Evolutionary conservation across 352 stramenopile species (phyloP).

Genomic region (Phytophthora fragariaefolia): DNA sequence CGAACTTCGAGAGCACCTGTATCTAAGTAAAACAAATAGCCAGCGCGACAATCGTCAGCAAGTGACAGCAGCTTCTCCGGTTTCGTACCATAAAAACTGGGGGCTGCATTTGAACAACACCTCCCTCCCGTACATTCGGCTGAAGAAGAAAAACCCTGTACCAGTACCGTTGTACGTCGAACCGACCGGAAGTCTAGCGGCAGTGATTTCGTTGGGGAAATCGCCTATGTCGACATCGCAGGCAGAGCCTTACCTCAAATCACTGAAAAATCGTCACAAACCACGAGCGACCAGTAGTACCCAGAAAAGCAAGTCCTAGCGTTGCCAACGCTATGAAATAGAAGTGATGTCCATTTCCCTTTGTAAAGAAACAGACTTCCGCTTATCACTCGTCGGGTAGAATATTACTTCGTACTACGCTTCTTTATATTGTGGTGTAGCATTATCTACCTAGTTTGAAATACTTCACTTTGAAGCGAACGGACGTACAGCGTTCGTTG

Average conservation of each 20-base stretch:
- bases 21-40: conserved; percentile 22
- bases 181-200: conserved; percentile 24
- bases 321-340: not conserved
- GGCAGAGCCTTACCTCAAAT: conserved; percentile 72
- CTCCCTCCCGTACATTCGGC: conserved; percentile 70
- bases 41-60: conserved; percentile 27
- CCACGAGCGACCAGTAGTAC: conserved; percentile 3
- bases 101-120: conserved; percentile 64
- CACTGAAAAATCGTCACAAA: conserved; percentile 71
- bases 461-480: conserved; percentile 34
- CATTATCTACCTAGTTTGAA: conserved; percentile 26
- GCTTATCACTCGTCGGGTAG: not conserved
- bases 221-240: conserved; percentile 18
- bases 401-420: conserved; percentile 9
- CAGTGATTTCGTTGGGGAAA: conserved; percentile 11
- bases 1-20: conserved; percentile 35
- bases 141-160: conserved; percentile 63
- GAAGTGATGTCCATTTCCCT: too few relatives aligned
- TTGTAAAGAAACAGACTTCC: not conserved
- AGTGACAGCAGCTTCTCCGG: conserved; percentile 19
- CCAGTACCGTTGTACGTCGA: conserved; percentile 33
- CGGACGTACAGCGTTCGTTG: conserved; percentile 18
- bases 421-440: conserved; percentile 24
- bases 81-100: conserved; percentile 49
- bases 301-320: conserved; percentile 7